Evolutionary conservation across 2,329 filamentous ascomycete species (phyloP), one percentile per base, ranked within the genome.

Genomic region (Pezicula radicicola): DNA sequence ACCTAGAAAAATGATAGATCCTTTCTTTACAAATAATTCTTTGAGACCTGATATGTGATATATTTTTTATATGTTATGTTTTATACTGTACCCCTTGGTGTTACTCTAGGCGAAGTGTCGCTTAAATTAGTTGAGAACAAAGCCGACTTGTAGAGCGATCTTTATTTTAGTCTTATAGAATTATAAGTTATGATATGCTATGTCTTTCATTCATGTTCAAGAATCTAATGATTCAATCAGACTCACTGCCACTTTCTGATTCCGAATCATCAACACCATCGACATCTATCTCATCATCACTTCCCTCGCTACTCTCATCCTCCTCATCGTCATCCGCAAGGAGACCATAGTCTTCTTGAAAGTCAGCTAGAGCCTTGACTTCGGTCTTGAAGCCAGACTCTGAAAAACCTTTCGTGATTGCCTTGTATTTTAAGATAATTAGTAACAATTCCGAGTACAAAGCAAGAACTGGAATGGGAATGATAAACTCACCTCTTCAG

Each of bases 271-370:
- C 42, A n/a, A n/a, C 12, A 9, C 18, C 55, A 6, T 54, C 59
- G 15, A 54, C 53, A 13, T 61, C 57, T 15, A 56, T 55, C 12
- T 63, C 62, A 21, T 59, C 59, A 15, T 36, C 40, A 6, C 56
- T 59, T 1, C 61, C 63, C 3, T 63, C 61, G 7, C 61, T 61
- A 2, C 63, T 60, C 1, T 70, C 68, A 3, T 70, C 68, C 1
- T 72, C 72, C 1, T 71, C 72, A 1, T 76, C 75, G 0, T 85
- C 84, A 0, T 84, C 84, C 0, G 79, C 79, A 0, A 81, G 80
- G 44, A 97, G 72, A 1, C 93, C 93, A 66, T 97, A 97, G 63
- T 91, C 89, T 57, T 97, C 90, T 68, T 95, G 84, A 69, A 96
- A 97, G 62, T 88, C 80, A 40, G 85, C 83, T 46, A 97, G 76